Evolutionary conservation across 352 stramenopile species (phyloP).

Genomic region (Phytopythium helicoides): DNA sequence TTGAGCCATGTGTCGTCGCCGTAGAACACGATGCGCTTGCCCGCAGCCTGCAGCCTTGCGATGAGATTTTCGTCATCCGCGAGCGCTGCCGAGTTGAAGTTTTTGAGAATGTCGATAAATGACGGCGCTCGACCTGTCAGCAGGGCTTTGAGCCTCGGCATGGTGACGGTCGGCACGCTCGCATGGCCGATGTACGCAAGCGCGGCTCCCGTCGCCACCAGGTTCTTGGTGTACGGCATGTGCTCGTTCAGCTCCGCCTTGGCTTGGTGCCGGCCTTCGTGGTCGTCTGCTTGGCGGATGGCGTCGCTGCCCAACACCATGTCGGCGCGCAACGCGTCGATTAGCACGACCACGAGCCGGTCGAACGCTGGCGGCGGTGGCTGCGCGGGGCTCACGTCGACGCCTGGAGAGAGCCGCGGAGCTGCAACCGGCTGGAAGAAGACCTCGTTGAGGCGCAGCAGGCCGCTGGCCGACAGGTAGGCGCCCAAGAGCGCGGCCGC

Average conservation of each 20-base stretch:
- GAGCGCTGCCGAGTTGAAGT: slow-evolving; percentile 87
- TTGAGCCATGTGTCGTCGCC: slow-evolving; percentile 91
- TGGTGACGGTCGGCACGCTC: slow-evolving; percentile 86
- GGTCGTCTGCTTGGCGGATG: slow-evolving; percentile 24
- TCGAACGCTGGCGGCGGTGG: slow-evolving; percentile 41
- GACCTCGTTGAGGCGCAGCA: slow-evolving; percentile 59
- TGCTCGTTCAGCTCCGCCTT: slow-evolving; percentile 54
- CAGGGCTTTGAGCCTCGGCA: slow-evolving; percentile 86
- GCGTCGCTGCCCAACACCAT: slow-evolving; percentile 77
- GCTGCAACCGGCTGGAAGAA: slow-evolving; percentile 25
- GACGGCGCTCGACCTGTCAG: slow-evolving; percentile 80
- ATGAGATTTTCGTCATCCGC: slow-evolving; percentile 69
- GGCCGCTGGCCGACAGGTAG: slow-evolving; percentile 48
- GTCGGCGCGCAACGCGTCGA: slow-evolving; percentile 84
- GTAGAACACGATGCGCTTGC: slow-evolving; percentile 79
- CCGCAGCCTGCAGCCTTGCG: slow-evolving; percentile 39
- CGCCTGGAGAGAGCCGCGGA: not conserved
- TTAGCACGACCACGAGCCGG: slow-evolving; percentile 82
- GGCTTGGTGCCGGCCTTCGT: not conserved
- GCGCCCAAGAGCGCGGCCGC: slow-evolving; percentile 32
- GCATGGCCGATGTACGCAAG: slow-evolving; percentile 77
- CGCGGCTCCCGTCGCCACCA: slow-evolving; percentile 47
- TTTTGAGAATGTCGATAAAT: slow-evolving; percentile 91
- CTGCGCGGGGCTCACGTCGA: slow-evolving; percentile 1
- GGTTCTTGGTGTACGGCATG: slow-evolving; percentile 63